Conservation (phyloP, 2,329 filamentous ascomycete species). For the Arthrobotrys sphaeroides region DNA sequence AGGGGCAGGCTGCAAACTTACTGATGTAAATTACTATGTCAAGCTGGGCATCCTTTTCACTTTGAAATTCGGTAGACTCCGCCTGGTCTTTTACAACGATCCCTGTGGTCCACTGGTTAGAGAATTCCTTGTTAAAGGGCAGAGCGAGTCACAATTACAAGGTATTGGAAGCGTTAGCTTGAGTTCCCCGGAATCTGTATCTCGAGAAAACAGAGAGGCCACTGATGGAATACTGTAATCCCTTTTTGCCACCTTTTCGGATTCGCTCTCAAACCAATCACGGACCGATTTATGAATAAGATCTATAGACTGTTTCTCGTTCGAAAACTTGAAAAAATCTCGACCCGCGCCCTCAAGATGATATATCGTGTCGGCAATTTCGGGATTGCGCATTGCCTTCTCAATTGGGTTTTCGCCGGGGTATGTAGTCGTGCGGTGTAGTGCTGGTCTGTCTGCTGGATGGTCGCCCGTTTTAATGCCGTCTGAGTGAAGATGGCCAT, state of each 20-base stretch:
- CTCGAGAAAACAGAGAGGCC: slow-evolving; percentile 3
- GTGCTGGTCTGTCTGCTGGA: not conserved
- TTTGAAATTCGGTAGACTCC: not conserved
- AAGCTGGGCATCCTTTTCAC: slow-evolving; percentile 8
- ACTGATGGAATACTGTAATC: not conserved
- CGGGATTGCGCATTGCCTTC: slow-evolving; percentile 5
- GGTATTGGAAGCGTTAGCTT: slow-evolving; percentile 9
- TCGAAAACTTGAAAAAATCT: slow-evolving; percentile 27
- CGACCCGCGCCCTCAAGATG: slow-evolving; percentile 3
- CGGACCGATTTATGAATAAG: slow-evolving; percentile 31
- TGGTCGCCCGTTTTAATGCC: not conserved
- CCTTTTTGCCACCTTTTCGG: not conserved
- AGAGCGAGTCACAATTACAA: not conserved
- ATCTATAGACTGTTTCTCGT: not conserved
- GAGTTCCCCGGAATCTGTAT: slow-evolving; percentile 1
- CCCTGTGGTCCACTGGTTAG: not conserved
- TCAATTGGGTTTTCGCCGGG: not conserved
- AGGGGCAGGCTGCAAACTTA: not conserved
- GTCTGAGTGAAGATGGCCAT: not conserved
- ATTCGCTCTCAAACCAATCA: slow-evolving; percentile 19
- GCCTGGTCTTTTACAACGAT: not conserved
- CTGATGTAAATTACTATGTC: slow-evolving; percentile 7
- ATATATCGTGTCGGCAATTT: slow-evolving; percentile 23
- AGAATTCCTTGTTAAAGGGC: not conserved
- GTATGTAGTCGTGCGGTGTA: not conserved